These are phyloP conservation scores for Brasenia schreberi DNA, from an alignment of 164 flowering plant genomes.

Conservation along the genomic window DNA sequence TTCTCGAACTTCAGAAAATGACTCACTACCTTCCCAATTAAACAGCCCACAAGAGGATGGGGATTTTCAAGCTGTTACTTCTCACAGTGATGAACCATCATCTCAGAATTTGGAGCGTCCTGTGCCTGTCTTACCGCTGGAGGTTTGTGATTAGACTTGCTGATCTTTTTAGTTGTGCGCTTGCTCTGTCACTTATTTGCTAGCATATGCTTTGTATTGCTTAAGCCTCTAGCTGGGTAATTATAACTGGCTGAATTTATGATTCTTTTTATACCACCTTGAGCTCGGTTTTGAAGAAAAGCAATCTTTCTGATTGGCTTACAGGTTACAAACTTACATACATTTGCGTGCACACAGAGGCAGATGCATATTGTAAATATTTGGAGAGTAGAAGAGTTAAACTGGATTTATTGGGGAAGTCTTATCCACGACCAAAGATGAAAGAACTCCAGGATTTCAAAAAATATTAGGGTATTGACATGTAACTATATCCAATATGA, in stretches of 20 bases:
- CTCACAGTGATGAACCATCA: not conserved
- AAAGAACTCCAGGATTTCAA: too few relatives aligned
- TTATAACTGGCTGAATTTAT: too few relatives aligned
- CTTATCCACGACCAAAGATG: too few relatives aligned
- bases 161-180: not conserved
- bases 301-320: not conserved
- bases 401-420: too few relatives aligned
- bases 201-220: not conserved
- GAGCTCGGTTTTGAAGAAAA: too few relatives aligned
- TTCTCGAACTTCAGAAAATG: not conserved
- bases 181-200: not conserved
- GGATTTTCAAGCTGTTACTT: not conserved
- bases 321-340: too few relatives aligned
- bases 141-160: not conserved
- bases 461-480: too few relatives aligned
- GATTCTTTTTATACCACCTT: too few relatives aligned
- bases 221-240: not conserved
- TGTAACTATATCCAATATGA: too few relatives aligned
- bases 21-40: not conserved
- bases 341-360: too few relatives aligned
- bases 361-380: too few relatives aligned
- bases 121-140: not conserved
- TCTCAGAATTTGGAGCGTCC: not conserved
- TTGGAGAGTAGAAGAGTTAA: too few relatives aligned
- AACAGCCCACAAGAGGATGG: not conserved